Conservation (phyloP, 2,329 filamentous ascomycete genomes). For the Fusarium globosum region DNA sequence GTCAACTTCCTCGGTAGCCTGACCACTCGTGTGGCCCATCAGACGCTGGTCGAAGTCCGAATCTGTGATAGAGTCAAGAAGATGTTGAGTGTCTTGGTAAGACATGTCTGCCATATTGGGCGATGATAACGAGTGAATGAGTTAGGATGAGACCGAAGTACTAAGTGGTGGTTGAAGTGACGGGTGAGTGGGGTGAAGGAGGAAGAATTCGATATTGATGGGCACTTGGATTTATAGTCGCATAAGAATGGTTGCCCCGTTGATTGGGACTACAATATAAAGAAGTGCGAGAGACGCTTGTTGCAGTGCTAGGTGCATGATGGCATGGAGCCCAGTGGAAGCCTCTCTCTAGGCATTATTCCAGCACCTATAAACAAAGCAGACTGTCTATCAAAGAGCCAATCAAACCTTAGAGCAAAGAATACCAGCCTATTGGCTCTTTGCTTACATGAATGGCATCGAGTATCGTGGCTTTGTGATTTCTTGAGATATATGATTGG, state of each 20-base stretch:
- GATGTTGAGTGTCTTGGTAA: neutral
- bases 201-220: neutral
- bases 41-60: rapidly evolving
- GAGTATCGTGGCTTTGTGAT: neutral
- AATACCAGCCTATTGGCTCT: neutral
- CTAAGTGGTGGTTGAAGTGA: neutral
- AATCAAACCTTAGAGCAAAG: neutral
- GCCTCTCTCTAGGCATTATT: neutral
- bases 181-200: neutral
- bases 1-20: too few species aligned
- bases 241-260: neutral
- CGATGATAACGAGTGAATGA: neutral
- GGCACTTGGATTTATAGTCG: neutral
- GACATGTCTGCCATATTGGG: neutral
- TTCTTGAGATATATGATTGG: neutral
- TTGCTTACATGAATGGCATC: neutral
- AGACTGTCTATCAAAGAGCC: constrained; percentile 5
- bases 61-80: neutral
- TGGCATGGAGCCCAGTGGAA: neutral
- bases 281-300: neutral
- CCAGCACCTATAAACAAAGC: constrained; percentile 4
- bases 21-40: rapidly evolving
- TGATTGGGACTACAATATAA: neutral
- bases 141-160: neutral
- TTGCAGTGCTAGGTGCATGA: neutral